Percentiles rank a stretch among this genome's conserved stretches.
phyloP scores from a whole-genome alignment of 306 rosid genomes.

The Carpinus viminea region DNA sequence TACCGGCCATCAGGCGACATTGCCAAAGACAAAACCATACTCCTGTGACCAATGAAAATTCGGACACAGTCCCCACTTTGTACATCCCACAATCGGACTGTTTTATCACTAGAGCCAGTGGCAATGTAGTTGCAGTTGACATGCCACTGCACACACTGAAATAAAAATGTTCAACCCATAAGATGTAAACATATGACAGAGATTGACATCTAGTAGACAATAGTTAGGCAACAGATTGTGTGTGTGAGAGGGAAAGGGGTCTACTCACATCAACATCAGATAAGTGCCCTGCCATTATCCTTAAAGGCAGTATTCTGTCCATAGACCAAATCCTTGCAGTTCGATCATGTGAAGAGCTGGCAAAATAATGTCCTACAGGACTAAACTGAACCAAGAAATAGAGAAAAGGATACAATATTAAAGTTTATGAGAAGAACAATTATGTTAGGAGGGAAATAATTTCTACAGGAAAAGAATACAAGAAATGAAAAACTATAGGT shows the following conservation, averaged over 20 bases:
- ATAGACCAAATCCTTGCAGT: conserved; percentile 96
- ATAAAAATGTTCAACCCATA: conserved; percentile 22
- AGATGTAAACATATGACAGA: neutral
- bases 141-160: conserved; percentile 97
- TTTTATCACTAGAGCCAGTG: conserved; percentile 96
- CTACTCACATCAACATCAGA: conserved; percentile 95
- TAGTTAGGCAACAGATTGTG: neutral
- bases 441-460: neutral
- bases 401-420: conserved; percentile 17
- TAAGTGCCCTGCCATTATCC: conserved; percentile 97
- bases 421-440: neutral
- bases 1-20: conserved; percentile 97
- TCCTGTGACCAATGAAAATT: conserved; percentile 92
- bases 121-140: conserved; percentile 98
- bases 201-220: conserved; percentile 10
- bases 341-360: conserved; percentile 94
- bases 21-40: conserved; percentile 84
- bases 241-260: conserved; percentile 13
- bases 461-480: neutral
- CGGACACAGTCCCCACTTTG: conserved; percentile 96
- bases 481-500: neutral
- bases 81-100: conserved; percentile 94
- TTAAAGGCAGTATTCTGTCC: conserved; percentile 90
- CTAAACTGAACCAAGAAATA: conserved; percentile 74
- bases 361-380: conserved; percentile 93